Evolutionary conservation across 306 rosid genomes (phyloP).

Genomic region (Vigna mungo): DNA sequence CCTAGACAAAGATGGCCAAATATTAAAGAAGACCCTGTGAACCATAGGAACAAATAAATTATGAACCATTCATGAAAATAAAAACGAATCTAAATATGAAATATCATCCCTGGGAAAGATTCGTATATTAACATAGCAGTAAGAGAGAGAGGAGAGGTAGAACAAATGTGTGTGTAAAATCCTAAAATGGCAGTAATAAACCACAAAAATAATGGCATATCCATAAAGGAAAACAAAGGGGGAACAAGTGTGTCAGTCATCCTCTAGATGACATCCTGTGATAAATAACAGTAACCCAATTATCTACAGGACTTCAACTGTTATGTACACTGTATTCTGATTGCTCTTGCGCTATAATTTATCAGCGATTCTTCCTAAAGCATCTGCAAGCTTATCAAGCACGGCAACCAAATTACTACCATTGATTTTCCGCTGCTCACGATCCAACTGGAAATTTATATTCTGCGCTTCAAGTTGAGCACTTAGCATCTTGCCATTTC

Average conservation of each 20-base stretch:
- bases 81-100: slow-evolving; percentile 4
- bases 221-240: slow-evolving; percentile 30
- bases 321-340: slow-evolving; percentile 56
- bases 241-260: slow-evolving; percentile 24
- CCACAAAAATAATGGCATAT: slow-evolving; percentile 18
- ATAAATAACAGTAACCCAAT: slow-evolving; percentile 22
- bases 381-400: slow-evolving; percentile 81
- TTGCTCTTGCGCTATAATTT: slow-evolving; percentile 57
- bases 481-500: slow-evolving; percentile 67
- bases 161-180: slow-evolving; percentile 13
- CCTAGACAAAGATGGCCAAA: no score
- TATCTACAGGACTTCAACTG: slow-evolving; percentile 37
- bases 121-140: background rate
- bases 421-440: slow-evolving; percentile 75
- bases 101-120: background rate
- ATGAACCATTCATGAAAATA: background rate
- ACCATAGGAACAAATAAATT: background rate
- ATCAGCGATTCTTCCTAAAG: slow-evolving; percentile 79
- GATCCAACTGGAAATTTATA: slow-evolving; percentile 63
- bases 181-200: slow-evolving; percentile 7
- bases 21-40: no score
- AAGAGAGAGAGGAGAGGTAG: background rate
- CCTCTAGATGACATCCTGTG: slow-evolving; percentile 32
- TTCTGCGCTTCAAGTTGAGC: slow-evolving; percentile 75
- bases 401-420: slow-evolving; percentile 64